Evolutionary conservation across 2,329 filamentous ascomycete species (phyloP), one percentile per base, ranked within the genome.

Genomic region (Rutstroemia sydowiana): DNA sequence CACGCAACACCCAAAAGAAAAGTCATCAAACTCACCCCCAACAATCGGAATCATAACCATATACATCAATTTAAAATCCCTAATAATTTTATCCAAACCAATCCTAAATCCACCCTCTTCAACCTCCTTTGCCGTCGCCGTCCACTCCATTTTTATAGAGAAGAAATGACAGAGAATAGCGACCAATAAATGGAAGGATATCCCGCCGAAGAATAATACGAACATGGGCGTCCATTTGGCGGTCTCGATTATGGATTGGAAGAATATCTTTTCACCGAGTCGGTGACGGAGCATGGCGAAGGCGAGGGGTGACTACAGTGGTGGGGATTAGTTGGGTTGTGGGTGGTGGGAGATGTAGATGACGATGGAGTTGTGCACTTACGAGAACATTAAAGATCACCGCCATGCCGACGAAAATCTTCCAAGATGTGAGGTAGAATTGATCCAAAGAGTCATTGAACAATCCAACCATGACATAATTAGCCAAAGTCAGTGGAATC

Each of bases 141-240:
- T 87, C 88, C 88, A 93, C 3, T 78, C 79, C 83, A 92, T 91
- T 69, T 92, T 78, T 65, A 91, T 81, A 69, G 86, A 81, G 66
- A 92, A 87, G 77, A 92, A 87, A 71, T 93, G 88, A 10, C 81
- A 78, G 44, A 92, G 69, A 36, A 95, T 73, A 0, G 88, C 88
- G 66, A 90, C 84, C 37, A 80, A 87, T 48, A 93, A 78, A 70
- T 93, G 87, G 36, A 93, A 75, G 2, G 82, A 87, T 49, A 91
- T 74, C 16, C 88, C 88, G 40, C 88, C 88, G n/a, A 95, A 75
- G 75, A 92, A 93, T 65, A 92, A 30, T 32, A 51, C 46, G 32
- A 51, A 51, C 48, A 51, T 51, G 13, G 46, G 18, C 18, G 23
- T 26, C 48, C 48, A 51, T 51, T 51, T 53, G 5, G 52, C n/a